phyloP scores from a whole-genome alignment of 495 filamentous ascomycete genomes.

The Patellaria atrata region DNA sequence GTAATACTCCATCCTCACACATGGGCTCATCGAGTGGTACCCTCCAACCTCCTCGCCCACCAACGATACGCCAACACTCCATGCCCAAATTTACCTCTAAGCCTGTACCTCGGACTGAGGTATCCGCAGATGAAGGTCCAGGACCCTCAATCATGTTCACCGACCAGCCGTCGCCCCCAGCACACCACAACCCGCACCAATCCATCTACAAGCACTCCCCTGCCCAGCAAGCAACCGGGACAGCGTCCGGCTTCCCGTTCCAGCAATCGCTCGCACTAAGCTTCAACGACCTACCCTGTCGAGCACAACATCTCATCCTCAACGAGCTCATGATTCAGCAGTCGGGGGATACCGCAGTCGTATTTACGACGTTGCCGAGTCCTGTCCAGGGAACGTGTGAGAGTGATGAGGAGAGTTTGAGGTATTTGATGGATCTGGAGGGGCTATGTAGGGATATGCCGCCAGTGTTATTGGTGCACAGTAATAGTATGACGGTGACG shows the following conservation, averaged over 20 bases:
- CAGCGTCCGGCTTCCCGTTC: constrained; percentile 36
- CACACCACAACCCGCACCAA: constrained; percentile 19
- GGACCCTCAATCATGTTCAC: constrained; percentile 72
- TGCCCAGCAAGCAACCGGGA: constrained; percentile 10
- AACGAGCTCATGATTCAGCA: constrained; percentile 68
- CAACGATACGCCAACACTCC: constrained; percentile 31
- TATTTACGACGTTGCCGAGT: constrained; percentile 71
- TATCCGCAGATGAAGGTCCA: constrained; percentile 46
- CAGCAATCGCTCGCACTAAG: constrained; percentile 49
- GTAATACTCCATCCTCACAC: too few relatives aligned
- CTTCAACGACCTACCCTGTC: constrained; percentile 74
- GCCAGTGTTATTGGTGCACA: constrained; percentile 64
- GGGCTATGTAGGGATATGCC: constrained; percentile 54
- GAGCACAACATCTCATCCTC: constrained; percentile 70
- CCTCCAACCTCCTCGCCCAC: constrained; percentile 34
- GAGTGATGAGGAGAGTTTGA: constrained; percentile 51
- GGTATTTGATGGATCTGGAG: constrained; percentile 64
- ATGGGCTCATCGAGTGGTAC: too few relatives aligned
- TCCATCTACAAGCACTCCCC: constrained; percentile 41
- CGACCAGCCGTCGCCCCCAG: constrained; percentile 30
- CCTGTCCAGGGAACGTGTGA: constrained; percentile 59
- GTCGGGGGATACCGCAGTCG: constrained; percentile 57
- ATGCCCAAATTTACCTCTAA: constrained; percentile 52
- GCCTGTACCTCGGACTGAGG: constrained; percentile 57
- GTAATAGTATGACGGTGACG: constrained; percentile 83